Evolutionary conservation across 306 rosid genomes (phyloP), one percentile per base, ranked within the genome.

Genomic region (Acacia crassicarpa): DNA sequence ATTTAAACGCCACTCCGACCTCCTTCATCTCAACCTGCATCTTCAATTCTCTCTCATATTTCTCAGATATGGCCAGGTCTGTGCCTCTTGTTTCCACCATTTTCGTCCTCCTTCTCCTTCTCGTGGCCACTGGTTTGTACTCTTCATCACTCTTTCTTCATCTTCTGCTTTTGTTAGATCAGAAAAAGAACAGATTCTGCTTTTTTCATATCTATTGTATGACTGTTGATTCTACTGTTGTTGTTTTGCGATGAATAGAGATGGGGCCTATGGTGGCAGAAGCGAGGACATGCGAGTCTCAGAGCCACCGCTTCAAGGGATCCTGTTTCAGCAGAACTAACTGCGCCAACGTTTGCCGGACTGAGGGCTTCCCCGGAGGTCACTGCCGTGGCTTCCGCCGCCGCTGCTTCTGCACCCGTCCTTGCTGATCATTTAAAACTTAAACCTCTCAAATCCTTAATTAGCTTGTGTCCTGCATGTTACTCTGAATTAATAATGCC

Each of bases 371-470:
- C 69, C 45, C 20, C 0, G 89, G 85, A 9, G 94, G 96, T 20
- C 62, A 81, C 8, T 91, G 96, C 82, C 90, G 85, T 15, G 96
- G 96, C 44, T 77, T 88, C 45, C 90, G 92, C 54, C 91, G 89
- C 40, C 83, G 91, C 30, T 92, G 97, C 84, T 84, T 84, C 80
- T 92, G 97, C 85, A 86, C 83, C 20, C 88, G 46, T 65, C 84
- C 41, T 2, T 87, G 90, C 66, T 70, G 61, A 67, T 67, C 72
- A 27, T 0, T 14, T 20, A 30, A 33, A 11, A 9, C 16, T 63
- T 9, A n/a, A 1, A 17, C 16, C 16, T 12, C 67, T 22, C 33
- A 23, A 59, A 17, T 17, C 8, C 41, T 38, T 38, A 32, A 32
- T 32, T 32, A 38, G 41, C 41, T 38, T 51, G 58, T 17, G 58